Conservation (phyloP, 352 stramenopile genomes). For the Poterioochromonas sp. region DNA sequence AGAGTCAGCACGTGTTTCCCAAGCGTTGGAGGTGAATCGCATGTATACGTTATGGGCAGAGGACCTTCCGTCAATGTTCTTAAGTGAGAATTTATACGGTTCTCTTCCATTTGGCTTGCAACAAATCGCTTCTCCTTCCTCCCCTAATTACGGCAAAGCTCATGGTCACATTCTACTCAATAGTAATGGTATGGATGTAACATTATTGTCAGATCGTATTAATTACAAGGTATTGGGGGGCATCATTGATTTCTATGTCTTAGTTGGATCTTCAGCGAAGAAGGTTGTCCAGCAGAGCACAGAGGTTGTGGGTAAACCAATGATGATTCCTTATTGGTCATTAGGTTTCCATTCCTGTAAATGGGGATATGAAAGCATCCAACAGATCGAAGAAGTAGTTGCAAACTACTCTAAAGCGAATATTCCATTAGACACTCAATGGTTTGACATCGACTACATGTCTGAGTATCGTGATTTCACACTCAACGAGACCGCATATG, state of each 20-base stretch:
- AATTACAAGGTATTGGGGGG: conserved; percentile 67
- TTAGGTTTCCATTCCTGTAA: conserved; percentile 62
- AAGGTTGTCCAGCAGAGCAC: conserved; percentile 62
- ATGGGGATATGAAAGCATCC: conserved; percentile 35
- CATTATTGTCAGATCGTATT: conserved; percentile 50
- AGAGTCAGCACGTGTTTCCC: conserved; percentile 50
- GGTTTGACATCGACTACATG: conserved; percentile 47
- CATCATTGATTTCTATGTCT: conserved; percentile 64
- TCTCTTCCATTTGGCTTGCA: conserved; percentile 67
- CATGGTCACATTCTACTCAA: conserved; percentile 64
- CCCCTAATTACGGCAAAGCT: conserved; percentile 45
- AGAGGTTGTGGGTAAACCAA: conserved; percentile 56
- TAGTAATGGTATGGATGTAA: conserved; percentile 69
- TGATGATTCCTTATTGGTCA: conserved; percentile 66
- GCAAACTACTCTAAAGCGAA: neutral
- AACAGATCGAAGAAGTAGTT: conserved; percentile 6
- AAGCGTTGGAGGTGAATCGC: conserved; percentile 45
- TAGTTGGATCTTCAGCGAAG: conserved; percentile 51
- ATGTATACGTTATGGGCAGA: conserved; percentile 45
- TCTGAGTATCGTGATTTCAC: conserved; percentile 52
- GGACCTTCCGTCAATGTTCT: conserved; percentile 48
- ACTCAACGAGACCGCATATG: conserved; percentile 53
- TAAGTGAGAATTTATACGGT: conserved; percentile 61
- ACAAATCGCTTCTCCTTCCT: conserved; percentile 37
- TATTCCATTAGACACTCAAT: conserved; percentile 19